Evolutionary conservation across 441 rosid genomes (phyloP).

Genomic region (Gossypium davidsonii): DNA sequence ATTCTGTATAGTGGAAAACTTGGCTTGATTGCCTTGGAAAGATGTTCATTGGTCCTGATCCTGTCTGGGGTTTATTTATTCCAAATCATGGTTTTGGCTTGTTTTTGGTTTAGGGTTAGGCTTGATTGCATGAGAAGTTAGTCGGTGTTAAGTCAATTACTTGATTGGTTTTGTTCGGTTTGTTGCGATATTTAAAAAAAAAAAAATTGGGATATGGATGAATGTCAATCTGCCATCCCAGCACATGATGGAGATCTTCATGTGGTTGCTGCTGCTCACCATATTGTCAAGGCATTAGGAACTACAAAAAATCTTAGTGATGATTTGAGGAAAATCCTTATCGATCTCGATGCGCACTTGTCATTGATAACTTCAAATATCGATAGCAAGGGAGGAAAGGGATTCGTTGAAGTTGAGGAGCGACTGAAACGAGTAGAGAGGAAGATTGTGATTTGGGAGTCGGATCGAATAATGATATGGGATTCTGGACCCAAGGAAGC

Average conservation of each 20-base stretch:
- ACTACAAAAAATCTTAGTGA: conserved; percentile 38
- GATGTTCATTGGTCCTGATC: background rate
- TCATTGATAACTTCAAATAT: conserved; percentile 33
- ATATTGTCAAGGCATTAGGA: conserved; percentile 46
- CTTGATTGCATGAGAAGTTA: background rate
- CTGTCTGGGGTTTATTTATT: background rate
- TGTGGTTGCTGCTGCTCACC: conserved; percentile 49
- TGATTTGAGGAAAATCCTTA: conserved; percentile 43
- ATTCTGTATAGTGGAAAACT: no score
- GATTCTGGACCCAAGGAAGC: conserved; percentile 44
- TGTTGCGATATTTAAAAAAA: background rate
- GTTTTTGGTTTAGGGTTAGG: background rate
- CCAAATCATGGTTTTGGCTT: background rate
- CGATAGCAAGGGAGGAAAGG: conserved; percentile 25
- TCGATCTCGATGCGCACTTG: conserved; percentile 49
- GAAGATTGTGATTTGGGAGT: conserved; percentile 48
- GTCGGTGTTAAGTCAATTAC: background rate
- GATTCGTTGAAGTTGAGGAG: conserved; percentile 29
- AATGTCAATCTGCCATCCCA: conserved; percentile 22
- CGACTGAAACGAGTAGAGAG: conserved; percentile 37
- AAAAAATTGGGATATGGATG: conserved; percentile 17
- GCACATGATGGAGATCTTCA: conserved; percentile 45
- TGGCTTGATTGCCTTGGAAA: no score
- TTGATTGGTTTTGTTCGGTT: background rate
- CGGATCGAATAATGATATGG: conserved; percentile 43